Conservation (phyloP, 2,329 filamentous ascomycete species). For the Rhytidhysteron rufulum region DNA sequence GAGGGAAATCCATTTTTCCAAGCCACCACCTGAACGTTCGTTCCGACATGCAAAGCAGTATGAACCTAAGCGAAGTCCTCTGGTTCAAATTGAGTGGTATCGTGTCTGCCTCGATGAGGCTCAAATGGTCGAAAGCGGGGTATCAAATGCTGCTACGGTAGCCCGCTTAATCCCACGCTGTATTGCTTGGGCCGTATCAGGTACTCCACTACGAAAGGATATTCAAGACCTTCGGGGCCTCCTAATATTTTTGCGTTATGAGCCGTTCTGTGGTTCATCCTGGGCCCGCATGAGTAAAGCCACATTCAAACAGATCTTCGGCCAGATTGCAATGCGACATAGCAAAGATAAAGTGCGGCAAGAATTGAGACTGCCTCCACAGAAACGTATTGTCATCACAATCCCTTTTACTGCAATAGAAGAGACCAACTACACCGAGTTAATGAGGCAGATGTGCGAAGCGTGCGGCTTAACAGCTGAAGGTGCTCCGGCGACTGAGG, state of each 20-base stretch:
- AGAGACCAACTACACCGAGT: constrained; percentile 77
- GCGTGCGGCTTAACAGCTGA: constrained; percentile 62
- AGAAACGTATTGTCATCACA: constrained; percentile 82
- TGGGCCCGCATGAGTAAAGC: constrained; percentile 69
- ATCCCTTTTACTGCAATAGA: constrained; percentile 88
- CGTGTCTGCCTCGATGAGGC: constrained; percentile 71
- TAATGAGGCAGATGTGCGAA: constrained; percentile 73
- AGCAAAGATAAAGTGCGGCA: constrained; percentile 76
- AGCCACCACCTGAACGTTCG: constrained; percentile 65
- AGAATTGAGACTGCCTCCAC: constrained; percentile 74
- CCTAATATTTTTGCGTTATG: constrained; percentile 72
- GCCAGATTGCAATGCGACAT: constrained; percentile 72
- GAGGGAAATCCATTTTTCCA: constrained; percentile 73
- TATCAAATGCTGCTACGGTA: constrained; percentile 76
- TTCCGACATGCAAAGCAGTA: constrained; percentile 63
- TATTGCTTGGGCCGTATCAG: constrained; percentile 89
- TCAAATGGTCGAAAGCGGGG: constrained; percentile 89
- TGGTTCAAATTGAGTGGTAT: constrained; percentile 85
- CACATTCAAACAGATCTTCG: constrained; percentile 67
- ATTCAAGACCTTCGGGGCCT: constrained; percentile 76
- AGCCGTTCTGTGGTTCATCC: constrained; percentile 66
- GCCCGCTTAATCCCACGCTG: constrained; percentile 75
- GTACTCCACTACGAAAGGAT: constrained; percentile 80
- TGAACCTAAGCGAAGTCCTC: constrained; percentile 65
- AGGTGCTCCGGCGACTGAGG: constrained; percentile 58